phyloP scores from a whole-genome alignment of 164 flowering plant genomes.

The Brasenia schreberi region DNA sequence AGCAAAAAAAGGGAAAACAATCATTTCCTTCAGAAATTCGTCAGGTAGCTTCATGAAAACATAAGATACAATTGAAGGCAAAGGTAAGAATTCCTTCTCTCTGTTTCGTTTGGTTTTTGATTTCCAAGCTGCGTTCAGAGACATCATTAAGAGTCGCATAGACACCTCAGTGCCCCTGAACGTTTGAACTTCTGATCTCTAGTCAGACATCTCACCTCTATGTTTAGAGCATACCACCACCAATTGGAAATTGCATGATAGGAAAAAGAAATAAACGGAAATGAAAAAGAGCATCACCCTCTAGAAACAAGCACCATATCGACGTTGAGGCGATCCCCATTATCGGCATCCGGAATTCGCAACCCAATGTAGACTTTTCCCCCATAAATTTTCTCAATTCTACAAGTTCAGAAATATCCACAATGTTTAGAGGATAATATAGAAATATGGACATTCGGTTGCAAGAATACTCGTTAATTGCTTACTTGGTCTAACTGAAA shows the following conservation, averaged over 20 bases:
- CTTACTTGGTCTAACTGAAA: not conserved
- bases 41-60: not conserved
- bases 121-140: too few species aligned
- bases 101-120: too few species aligned
- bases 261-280: not conserved
- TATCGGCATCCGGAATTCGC: constrained; percentile 77
- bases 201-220: too few species aligned
- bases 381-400: constrained; percentile 66
- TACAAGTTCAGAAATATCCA: constrained; percentile 7
- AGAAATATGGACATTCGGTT: not conserved
- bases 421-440: not conserved
- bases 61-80: too few species aligned
- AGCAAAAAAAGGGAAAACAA: not conserved
- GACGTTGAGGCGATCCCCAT: constrained; percentile 46
- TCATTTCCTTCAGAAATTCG: not conserved
- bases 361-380: constrained; percentile 80
- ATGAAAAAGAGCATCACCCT: constrained; percentile 10
- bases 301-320: constrained; percentile 67
- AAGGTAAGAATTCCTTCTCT: too few species aligned
- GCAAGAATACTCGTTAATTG: not conserved
- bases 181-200: too few species aligned
- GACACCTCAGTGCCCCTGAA: too few species aligned
- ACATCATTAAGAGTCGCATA: too few species aligned
- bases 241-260: too few species aligned
- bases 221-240: too few species aligned